Conservation (phyloP, 83 land plant genomes). For the Picea abies region DNA sequence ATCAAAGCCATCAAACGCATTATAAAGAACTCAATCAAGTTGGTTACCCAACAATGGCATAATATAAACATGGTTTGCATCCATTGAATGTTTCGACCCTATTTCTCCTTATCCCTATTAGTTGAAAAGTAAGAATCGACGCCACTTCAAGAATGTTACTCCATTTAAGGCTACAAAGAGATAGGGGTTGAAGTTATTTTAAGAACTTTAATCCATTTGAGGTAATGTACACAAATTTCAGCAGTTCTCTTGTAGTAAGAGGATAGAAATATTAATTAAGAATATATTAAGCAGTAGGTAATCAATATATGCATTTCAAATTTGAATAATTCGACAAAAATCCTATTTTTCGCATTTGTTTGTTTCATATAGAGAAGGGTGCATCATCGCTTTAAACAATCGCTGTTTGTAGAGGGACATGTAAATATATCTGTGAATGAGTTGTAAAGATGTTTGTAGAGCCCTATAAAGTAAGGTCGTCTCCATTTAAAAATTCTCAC, state of each 20-base stretch:
- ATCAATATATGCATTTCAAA: not conserved
- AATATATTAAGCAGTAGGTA: not conserved
- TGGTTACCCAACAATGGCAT: not conserved
- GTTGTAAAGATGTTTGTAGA: too few relatives aligned
- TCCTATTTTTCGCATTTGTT: too few relatives aligned
- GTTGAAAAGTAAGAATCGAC: not conserved
- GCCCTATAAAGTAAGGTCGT: too few relatives aligned
- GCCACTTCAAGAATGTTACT: not conserved
- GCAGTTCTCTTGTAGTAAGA: not conserved
- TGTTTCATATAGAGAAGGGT: too few relatives aligned
- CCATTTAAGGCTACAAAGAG: not conserved
- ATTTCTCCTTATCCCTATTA: not conserved
- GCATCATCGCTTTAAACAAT: too few relatives aligned
- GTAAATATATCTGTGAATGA: too few relatives aligned
- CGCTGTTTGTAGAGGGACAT: too few relatives aligned
- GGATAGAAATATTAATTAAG: not conserved
- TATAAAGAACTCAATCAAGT: not conserved
- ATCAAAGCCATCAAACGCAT: too few relatives aligned
- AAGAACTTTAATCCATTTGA: not conserved
- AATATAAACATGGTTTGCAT: not conserved
- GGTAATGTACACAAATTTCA: not conserved
- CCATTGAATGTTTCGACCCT: not conserved
- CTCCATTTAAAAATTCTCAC: too few relatives aligned
- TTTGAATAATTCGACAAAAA: not conserved
- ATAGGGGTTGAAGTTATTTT: not conserved